Base-by-base conservation (phyloP, 1,284 basidiomycete species). In the Apiotrichum akiyoshidainum region DNA sequence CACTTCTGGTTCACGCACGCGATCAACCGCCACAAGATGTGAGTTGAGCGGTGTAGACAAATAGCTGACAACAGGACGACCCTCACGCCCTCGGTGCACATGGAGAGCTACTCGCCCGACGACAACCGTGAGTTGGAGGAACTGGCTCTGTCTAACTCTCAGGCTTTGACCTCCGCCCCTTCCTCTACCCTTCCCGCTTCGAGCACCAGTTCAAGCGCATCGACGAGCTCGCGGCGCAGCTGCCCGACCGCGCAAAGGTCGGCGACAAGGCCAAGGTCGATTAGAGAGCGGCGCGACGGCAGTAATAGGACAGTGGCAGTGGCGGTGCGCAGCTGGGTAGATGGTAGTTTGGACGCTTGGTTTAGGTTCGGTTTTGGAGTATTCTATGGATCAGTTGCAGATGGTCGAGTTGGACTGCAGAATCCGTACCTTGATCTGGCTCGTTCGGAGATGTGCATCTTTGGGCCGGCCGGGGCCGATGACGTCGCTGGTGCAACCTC, bases 1-100 rank as follows among this genome's bases (percentile, higher is more conserved):
- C 80, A 87, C 57, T 99, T 99, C 82, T 99, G 92, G 83, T 96
- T 94, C 71, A 92, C 95, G 75, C 87, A 99, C 69, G 95, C 95
- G 0, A 83, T 94, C 59, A 99, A 99, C 77, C 81, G 96, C 54
- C 95, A 99, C 79, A 99, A 99, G 84, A 99, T 99, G 95, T 74
- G 49, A 65, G 74, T 64, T 12, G 21, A 16, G 3, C 16, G 2
- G 17, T 9, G 1, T n/a, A 16, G 40, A 41, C 13, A 16, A 3
- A n/a, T 8, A 17, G 21, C 52, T 46, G 37, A 52, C 49, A 17
- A 31, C 50, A 77, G 74, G 75, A 99, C 96, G 11, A 99, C 94
- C 0, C 74, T 99, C 62, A 99, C 96, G 1, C 96, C 95, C 1
- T 85, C 90, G 4, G 98, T 99, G 68, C 96, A 99, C 76, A 94